Percentiles rank a stretch among this genome's conserved stretches.
These are phyloP conservation scores for Arctium minus DNA, from an alignment of 129 eudicot genomes.

Conservation along the genomic window DNA sequence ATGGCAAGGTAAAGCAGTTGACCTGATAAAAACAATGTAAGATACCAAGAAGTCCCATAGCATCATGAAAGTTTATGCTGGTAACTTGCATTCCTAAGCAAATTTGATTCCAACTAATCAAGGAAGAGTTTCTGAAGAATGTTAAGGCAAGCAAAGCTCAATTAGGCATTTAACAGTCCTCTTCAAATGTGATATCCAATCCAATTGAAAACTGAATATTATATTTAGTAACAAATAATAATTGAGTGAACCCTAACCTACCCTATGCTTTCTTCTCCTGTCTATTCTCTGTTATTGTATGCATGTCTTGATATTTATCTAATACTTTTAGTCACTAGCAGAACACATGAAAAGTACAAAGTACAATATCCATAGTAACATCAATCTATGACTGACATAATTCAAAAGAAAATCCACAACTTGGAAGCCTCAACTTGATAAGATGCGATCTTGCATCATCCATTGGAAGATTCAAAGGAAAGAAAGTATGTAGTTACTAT, in stretches of 20 bases:
- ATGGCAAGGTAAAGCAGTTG: not conserved
- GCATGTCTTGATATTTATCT: too few relatives aligned
- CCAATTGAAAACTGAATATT: too few relatives aligned
- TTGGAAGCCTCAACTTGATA: not conserved
- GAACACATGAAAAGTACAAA: not conserved
- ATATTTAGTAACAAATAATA: too few relatives aligned
- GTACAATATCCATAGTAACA: not conserved
- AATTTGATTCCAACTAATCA: not conserved
- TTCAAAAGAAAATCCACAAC: not conserved
- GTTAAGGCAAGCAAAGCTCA: too few relatives aligned
- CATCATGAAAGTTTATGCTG: not conserved
- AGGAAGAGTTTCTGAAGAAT: not conserved
- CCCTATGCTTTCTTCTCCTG: too few relatives aligned
- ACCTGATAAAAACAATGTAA: not conserved
- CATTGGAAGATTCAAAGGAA: too few relatives aligned
- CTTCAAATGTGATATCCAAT: too few relatives aligned
- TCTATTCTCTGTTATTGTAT: too few relatives aligned
- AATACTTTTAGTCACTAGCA: not conserved
- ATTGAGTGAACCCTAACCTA: too few relatives aligned
- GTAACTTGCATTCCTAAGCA: not conserved
- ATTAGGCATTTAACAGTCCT: too few relatives aligned
- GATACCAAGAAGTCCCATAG: not conserved
- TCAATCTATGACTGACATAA: not conserved
- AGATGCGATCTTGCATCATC: not conserved
- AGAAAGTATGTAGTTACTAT: too few relatives aligned